These are phyloP conservation scores for Paxillus ammoniavirescens DNA, from an alignment of 768 basidiomycete genomes.

Conservation along the genomic window DNA sequence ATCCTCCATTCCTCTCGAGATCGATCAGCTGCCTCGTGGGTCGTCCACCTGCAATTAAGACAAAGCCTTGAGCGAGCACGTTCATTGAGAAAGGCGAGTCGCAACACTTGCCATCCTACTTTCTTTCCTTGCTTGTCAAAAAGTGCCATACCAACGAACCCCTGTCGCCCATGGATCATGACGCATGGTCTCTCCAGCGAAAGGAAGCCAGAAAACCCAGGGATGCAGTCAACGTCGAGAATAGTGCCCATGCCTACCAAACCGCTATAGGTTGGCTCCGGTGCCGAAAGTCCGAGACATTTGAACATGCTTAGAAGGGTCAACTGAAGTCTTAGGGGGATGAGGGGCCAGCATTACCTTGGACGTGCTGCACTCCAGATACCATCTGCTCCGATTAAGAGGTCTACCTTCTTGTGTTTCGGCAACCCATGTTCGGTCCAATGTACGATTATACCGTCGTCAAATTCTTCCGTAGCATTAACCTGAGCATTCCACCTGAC, in stretches of 20 bases:
- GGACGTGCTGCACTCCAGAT: slow-evolving; percentile 30
- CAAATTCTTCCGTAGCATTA: slow-evolving; percentile 20
- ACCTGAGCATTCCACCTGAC: slow-evolving; percentile 25
- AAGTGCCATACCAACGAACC: slow-evolving; percentile 26
- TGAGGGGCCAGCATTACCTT: slow-evolving; percentile 10
- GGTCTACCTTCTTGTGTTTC: slow-evolving; percentile 28
- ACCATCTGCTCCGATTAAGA: slow-evolving; percentile 30
- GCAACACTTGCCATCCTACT: slow-evolving; percentile 21
- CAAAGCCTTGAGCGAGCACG: background rate
- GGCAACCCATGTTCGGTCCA: slow-evolving; percentile 20
- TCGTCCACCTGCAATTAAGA: slow-evolving; percentile 25
- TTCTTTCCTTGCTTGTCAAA: slow-evolving; percentile 25
- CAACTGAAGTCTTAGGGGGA: background rate
- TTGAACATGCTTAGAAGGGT: slow-evolving; percentile 22
- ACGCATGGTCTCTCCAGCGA: slow-evolving; percentile 24
- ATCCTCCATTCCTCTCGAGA: slow-evolving; percentile 29
- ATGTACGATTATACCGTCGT: slow-evolving; percentile 25
- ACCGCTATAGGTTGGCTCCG: slow-evolving; percentile 29
- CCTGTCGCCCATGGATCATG: slow-evolving; percentile 26
- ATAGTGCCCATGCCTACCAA: slow-evolving; percentile 23
- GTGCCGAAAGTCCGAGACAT: slow-evolving; percentile 15
- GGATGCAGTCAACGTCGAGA: slow-evolving; percentile 15
- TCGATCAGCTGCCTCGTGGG: slow-evolving; percentile 25
- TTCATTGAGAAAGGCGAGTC: too few relatives aligned
- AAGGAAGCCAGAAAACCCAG: slow-evolving; percentile 20